A percentile compares a stretch with the other conserved stretches of the same genome.
Evolutionary conservation across 129 eudicot species (phyloP).

Genomic region (Centella asiatica): DNA sequence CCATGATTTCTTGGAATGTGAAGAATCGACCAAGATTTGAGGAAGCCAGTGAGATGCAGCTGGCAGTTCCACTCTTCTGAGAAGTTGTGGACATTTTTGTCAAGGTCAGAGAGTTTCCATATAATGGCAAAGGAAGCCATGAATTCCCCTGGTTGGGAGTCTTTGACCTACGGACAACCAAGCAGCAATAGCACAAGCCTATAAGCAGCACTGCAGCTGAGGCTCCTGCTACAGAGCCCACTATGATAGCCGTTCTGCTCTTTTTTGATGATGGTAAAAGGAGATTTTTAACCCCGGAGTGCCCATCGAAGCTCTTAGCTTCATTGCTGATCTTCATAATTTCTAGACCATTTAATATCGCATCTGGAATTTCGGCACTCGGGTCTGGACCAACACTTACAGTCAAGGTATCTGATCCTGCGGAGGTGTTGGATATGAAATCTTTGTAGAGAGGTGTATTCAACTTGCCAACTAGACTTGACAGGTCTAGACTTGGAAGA

Average conservation of each 20-base stretch:
- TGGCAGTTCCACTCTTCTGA: constrained; percentile 65
- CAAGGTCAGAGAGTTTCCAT: constrained; percentile 74
- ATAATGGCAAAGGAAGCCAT: constrained; percentile 81
- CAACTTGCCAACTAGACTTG: constrained; percentile 47
- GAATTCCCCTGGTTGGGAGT: constrained; percentile 43
- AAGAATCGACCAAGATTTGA: constrained; percentile 64
- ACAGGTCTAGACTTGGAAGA: constrained; percentile 48
- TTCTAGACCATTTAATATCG: constrained; percentile 85
- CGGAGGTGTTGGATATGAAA: constrained; percentile 53
- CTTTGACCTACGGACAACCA: constrained; percentile 43
- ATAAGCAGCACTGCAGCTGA: constrained; percentile 35
- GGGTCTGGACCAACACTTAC: constrained; percentile 83
- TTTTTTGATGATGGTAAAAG: constrained; percentile 28
- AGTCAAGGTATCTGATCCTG: constrained; percentile 44
- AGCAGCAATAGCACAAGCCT: constrained; percentile 55
- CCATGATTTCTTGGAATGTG: constrained; percentile 88
- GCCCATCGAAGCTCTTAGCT: constrained; percentile 69
- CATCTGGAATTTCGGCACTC: constrained; percentile 35
- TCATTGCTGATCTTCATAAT: constrained; percentile 85
- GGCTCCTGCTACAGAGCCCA: constrained; percentile 50
- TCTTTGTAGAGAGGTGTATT: constrained; percentile 72
- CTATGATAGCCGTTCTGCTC: constrained; percentile 31
- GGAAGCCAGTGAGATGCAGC: constrained; percentile 87
- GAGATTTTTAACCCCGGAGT: constrained; percentile 44
- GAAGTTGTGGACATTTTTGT: constrained; percentile 63